Conservation (phyloP, 176 grass and related monocot genomes). For the Tillandsia leiboldiana region DNA sequence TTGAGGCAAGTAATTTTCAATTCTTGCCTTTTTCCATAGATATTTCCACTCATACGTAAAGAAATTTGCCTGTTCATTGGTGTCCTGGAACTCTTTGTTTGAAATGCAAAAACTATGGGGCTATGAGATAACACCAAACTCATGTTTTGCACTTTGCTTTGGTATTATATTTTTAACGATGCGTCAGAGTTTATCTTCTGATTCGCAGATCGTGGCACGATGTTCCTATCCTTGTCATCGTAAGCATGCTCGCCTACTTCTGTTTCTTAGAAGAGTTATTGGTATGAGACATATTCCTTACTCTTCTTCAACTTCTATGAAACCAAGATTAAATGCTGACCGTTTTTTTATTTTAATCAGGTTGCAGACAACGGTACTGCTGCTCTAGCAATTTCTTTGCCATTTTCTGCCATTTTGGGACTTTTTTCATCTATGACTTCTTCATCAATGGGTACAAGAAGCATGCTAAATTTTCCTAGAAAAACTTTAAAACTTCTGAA, state of each 20-base stretch:
- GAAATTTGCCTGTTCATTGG: too few relatives aligned
- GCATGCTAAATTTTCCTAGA: background rate
- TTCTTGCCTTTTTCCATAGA: background rate
- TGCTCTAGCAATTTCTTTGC: constrained; percentile 68
- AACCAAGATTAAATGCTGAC: background rate
- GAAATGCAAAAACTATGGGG: too few relatives aligned
- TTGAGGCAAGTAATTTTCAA: constrained; percentile 27
- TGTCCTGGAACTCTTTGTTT: too few relatives aligned
- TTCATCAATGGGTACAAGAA: constrained; percentile 54
- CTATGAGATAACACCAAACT: background rate
- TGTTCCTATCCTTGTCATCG: constrained; percentile 60
- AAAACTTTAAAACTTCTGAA: background rate
- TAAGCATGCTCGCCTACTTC: constrained; percentile 85
- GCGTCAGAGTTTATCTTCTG: constrained; percentile 1
- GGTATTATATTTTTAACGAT: constrained; percentile 4
- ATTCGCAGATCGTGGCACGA: constrained; percentile 55
- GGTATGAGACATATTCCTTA: constrained; percentile 27
- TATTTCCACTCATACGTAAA: background rate
- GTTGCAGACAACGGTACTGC: constrained; percentile 41
- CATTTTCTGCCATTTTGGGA: constrained; percentile 77
- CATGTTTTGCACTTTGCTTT: background rate
- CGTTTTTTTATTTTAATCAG: constrained; percentile 19
- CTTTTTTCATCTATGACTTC: constrained; percentile 76
- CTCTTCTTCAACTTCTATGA: background rate
- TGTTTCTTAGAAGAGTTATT: constrained; percentile 90